Evolutionary conservation across 1,284 basidiomycete species (phyloP).

Genomic region (Cutaneotrichosporon curvatum): DNA sequence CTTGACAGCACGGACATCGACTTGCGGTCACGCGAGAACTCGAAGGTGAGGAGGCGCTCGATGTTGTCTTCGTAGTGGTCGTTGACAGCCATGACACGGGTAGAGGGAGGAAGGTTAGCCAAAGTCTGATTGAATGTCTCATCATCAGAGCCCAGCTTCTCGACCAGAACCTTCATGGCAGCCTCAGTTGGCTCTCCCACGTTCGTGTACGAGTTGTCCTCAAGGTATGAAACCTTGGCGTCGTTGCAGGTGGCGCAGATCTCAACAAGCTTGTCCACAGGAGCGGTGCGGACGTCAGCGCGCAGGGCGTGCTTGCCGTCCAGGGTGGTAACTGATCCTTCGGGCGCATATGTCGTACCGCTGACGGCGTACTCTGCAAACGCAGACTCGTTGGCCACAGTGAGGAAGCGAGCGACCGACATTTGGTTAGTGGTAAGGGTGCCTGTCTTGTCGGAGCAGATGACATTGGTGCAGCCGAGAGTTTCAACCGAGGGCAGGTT

Average conservation of each 20-base stretch:
- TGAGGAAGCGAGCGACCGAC: conserved; percentile 78
- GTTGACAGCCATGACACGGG: conserved; percentile 75
- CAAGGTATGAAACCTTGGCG: conserved; percentile 79
- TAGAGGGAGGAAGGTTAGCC: conserved; percentile 53
- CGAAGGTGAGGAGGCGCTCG: conserved; percentile 81
- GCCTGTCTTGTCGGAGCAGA: conserved; percentile 95
- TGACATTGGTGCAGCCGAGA: conserved; percentile 89
- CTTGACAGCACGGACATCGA: conserved; percentile 91
- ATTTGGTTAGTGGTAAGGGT: conserved; percentile 94
- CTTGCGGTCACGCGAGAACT: conserved; percentile 96
- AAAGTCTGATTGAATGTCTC: conserved; percentile 53
- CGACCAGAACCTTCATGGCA: conserved; percentile 83
- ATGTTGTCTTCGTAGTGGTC: conserved; percentile 68
- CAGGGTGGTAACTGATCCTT: conserved; percentile 62
- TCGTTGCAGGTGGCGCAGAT: conserved; percentile 90
- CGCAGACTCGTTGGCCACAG: conserved; percentile 51
- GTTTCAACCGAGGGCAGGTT: conserved; percentile 96
- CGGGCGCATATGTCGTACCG: conserved; percentile 81
- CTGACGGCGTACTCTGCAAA: conserved; percentile 71
- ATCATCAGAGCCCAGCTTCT: conserved; percentile 61
- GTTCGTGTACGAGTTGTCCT: conserved; percentile 62
- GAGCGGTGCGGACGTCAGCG: conserved; percentile 58
- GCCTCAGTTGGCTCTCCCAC: conserved; percentile 97
- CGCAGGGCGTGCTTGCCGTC: conserved; percentile 55
- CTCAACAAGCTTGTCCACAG: conserved; percentile 74